These are phyloP conservation scores for Tranzscheliella williamsii DNA, from an alignment of 1,284 basidiomycete genomes.

Conservation along the genomic window DNA sequence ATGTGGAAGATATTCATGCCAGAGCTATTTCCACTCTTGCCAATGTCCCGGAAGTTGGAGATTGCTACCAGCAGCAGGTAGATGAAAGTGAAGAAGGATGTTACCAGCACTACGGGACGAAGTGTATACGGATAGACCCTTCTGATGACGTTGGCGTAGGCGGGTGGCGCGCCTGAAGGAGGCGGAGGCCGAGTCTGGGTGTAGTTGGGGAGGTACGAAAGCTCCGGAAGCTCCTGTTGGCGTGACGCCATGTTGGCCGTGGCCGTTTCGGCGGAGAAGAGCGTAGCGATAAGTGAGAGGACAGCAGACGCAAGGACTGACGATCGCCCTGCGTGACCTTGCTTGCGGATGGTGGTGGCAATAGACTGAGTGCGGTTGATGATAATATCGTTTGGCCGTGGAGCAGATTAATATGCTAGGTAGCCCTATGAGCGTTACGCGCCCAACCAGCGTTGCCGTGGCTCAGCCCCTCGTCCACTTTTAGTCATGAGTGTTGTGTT, in stretches of 20 bases:
- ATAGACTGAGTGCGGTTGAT: too few relatives aligned
- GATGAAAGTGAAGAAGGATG: conserved; percentile 42
- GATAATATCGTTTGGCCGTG: too few relatives aligned
- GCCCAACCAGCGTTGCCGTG: too few relatives aligned
- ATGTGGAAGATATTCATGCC: conserved; percentile 42
- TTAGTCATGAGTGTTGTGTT: too few relatives aligned
- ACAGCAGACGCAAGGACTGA: too few relatives aligned
- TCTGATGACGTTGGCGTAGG: conserved; percentile 36
- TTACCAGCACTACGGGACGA: conserved; percentile 48
- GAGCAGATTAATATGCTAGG: too few relatives aligned
- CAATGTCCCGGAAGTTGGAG: conserved; percentile 33
- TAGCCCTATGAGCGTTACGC: too few relatives aligned
- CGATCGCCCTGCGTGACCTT: too few relatives aligned
- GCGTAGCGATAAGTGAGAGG: too few relatives aligned
- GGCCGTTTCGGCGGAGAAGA: too few relatives aligned
- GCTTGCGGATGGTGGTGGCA: too few relatives aligned
- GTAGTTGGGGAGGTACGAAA: conserved; percentile 33
- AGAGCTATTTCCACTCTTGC: conserved; percentile 16
- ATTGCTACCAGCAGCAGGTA: conserved; percentile 42
- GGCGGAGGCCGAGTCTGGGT: conserved; percentile 33
- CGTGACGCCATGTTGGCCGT: conserved; percentile 3
- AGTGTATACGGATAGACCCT: conserved; percentile 45
- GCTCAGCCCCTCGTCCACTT: too few relatives aligned
- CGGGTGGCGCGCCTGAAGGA: conserved; percentile 36
- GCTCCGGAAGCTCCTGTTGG: conserved; percentile 20